phyloP scores from a whole-genome alignment of 768 basidiomycete species.

The Russula sp. region DNA sequence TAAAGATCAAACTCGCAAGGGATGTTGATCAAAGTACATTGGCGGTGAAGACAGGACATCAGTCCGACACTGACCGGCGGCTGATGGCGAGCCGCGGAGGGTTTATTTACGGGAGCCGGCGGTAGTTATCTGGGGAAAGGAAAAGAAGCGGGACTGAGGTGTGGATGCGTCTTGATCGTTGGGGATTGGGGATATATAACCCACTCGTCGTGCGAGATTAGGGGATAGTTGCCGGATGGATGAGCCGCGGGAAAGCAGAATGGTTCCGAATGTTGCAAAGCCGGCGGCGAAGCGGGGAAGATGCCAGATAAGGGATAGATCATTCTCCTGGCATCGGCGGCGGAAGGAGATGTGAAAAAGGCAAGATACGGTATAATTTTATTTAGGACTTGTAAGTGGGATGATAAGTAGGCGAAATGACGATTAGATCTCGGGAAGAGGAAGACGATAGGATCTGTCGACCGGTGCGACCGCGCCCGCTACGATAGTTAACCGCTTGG shows the following conservation, averaged over 20 bases:
- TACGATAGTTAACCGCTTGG: slow-evolving; percentile 25
- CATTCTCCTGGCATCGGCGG: slow-evolving; percentile 7
- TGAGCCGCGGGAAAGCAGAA: slow-evolving; percentile 17
- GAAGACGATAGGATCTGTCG: slow-evolving; percentile 9
- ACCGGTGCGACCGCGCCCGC: slow-evolving; percentile 5
- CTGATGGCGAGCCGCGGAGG: slow-evolving; percentile 19
- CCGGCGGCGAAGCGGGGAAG: slow-evolving; percentile 28
- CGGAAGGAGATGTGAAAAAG: slow-evolving; percentile 1
- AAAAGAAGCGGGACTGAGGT: not conserved
- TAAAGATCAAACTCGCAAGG: not conserved
- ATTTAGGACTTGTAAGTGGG: not conserved
- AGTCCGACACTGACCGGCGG: slow-evolving; percentile 10
- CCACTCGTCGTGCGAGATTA: not conserved
- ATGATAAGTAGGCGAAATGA: not conserved
- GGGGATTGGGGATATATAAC: not conserved
- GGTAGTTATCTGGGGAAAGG: slow-evolving; percentile 6
- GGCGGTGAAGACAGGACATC: not conserved
- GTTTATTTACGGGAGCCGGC: slow-evolving; percentile 10
- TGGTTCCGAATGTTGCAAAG: slow-evolving; percentile 25
- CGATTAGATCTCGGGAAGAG: slow-evolving; percentile 16
- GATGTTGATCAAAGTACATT: slow-evolving; percentile 4
- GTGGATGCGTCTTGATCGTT: slow-evolving; percentile 1
- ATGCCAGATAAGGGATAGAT: slow-evolving; percentile 1
- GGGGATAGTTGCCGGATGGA: not conserved
- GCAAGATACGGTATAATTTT: not conserved